Base-by-base conservation (phyloP, 768 basidiomycete species). In the Grammothele lineata region DNA sequence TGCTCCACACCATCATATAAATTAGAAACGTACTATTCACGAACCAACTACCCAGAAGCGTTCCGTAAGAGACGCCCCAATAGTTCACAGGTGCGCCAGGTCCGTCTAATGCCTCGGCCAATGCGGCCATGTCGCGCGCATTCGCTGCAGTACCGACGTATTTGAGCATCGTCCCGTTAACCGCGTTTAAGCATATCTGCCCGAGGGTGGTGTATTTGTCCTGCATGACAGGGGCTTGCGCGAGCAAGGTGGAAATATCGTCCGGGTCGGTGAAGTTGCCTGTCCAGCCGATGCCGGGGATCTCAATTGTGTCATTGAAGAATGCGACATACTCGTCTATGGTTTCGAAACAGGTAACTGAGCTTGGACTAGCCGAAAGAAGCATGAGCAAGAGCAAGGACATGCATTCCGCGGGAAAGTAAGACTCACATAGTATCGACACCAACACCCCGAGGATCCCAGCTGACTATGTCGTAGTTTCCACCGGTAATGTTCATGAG, bases 61-160 rank as follows among this genome's bases (percentile, higher is more conserved):
- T 53, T 11, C 51, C 46, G 12, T 53, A 53, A 14, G 51, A 53
- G 4, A 53, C 19, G 3, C 51, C 51, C 51, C 51, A 53, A 33
- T 53, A 53, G 7, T 39, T 36, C 22, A 53, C 42, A 11, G 46
- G 41, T 0, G 37, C 42, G 5, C 27, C 23, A 4, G 42, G 45
- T 10, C 51, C 51, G 7, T 43, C 40, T 14, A 53, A 35, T 1
- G 43, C 42, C 23, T 53, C 45, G n/a, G 46, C 46, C 0, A 53
- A 41, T 12, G 36, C 41, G 17, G 41, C 51, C 46, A 53, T 22
- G 27, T 53, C 51, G 11, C 51, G 51, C 33, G 46, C 51, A 5
- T 45, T 53, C 30, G 51, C 45, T 4, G 46, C 39, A 4, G 51
- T 53, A 14, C 51, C 51, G 23, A 53, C 25, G 37, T 43, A 53